Evolutionary conservation across 257 asterid genomes (phyloP), one percentile per base, ranked within the genome.

Genomic region (Plantago elongata): DNA sequence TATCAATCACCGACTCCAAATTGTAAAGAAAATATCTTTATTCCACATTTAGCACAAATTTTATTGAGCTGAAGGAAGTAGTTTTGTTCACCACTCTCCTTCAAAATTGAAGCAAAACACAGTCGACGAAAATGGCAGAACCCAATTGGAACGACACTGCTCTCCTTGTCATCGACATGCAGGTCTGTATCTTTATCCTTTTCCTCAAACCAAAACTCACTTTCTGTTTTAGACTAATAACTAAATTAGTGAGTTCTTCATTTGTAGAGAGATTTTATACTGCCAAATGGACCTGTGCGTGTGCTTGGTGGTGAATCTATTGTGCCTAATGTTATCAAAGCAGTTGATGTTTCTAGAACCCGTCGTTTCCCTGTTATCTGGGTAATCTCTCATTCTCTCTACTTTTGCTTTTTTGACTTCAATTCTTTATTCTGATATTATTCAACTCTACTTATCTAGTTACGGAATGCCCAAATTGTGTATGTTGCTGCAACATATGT

Each of bases 101-200:
- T n/a, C n/a, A n/a, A n/a, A n/a, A n/a, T n/a, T n/a, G n/a, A n/a
- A n/a, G n/a, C n/a, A n/a, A n/a, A n/a, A n/a, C n/a, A n/a, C 27
- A 22, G 27, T 22, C 27, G 27, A 70, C 62, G 43, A 52, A 70
- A 79, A 84, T 90, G 96, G 87, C 79, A 49, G 61, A 81, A 56
- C 30, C 34, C 46, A 79, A 77, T 61, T 85, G 90, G 97, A 85
- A 70, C 45, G 69, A 56, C 71, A 85, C 95, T 29, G 96, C 96
- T 68, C 89, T 87, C 51, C 85, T 90, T 12, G 89, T 90, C 42
- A 82, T 90, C 64, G 98, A 85, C 72, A 87, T 90, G 98, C 96
- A 90, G 96, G 96, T 83, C 2, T 10, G 6, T 12, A 9, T 22
- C 49, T 46, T 13, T 57, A 9, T 12, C 27, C 22, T 72, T 60